Evolutionary conservation across 1,139 yeast genomes (phyloP).

Genomic region (Eremothecium cymbalariae): DNA sequence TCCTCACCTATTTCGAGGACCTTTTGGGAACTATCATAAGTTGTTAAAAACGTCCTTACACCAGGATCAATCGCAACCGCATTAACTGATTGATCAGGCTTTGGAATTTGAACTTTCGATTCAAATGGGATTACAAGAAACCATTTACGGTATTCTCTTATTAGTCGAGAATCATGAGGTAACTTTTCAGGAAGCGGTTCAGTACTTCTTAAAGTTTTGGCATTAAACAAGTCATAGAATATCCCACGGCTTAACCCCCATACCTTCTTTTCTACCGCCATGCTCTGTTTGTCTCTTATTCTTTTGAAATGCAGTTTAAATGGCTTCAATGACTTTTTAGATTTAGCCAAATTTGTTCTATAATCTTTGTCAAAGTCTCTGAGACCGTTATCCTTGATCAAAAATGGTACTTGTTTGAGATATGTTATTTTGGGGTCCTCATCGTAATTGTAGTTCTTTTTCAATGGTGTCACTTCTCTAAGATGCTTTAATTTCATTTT

Average conservation of each 20-base stretch:
- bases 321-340: slow-evolving; percentile 2
- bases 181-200: slow-evolving; percentile 4
- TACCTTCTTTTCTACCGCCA: slow-evolving; percentile 5
- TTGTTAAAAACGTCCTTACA: slow-evolving; percentile 4
- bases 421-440: background rate
- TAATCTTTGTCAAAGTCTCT: slow-evolving; percentile 4
- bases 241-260: slow-evolving; percentile 5
- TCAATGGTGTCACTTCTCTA: slow-evolving; percentile 3
- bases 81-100: background rate
- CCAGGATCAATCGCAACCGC: slow-evolving; percentile 5
- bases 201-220: background rate
- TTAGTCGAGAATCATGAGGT: slow-evolving; percentile 2
- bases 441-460: slow-evolving; percentile 2
- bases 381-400: slow-evolving; percentile 5
- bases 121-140: slow-evolving; percentile 3
- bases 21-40: slow-evolving; percentile 3
- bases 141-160: slow-evolving; percentile 4
- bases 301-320: slow-evolving; percentile 3
- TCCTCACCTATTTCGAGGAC: slow-evolving; percentile 4
- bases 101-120: background rate
- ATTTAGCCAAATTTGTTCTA: slow-evolving; percentile 4
- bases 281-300: slow-evolving; percentile 1
- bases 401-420: slow-evolving; percentile 2
- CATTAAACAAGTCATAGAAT: background rate
- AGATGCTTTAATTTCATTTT: slow-evolving; percentile 4